phyloP scores from a whole-genome alignment of 2,329 filamentous ascomycete genomes.

The Ophiocordyceps camponoti-rufipedis region DNA sequence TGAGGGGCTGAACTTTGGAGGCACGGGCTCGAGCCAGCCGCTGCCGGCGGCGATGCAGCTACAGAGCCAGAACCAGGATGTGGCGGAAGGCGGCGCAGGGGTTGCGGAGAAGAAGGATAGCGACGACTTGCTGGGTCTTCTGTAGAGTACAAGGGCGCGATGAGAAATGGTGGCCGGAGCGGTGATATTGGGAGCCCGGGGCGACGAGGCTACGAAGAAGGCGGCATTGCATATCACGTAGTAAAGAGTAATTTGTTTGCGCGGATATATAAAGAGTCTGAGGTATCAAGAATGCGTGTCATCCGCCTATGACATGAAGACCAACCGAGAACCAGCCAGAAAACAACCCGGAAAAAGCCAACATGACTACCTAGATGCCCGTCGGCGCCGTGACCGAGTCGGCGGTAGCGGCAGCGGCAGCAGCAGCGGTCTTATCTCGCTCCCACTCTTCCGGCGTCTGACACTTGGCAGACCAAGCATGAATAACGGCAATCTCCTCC shows the following conservation, averaged over 20 bases:
- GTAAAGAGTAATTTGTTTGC: not conserved
- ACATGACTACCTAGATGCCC: not conserved
- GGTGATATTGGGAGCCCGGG: not conserved
- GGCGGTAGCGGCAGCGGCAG: slow-evolving; percentile 24
- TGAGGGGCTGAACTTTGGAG: slow-evolving; percentile 57
- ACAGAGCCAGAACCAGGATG: slow-evolving; percentile 30
- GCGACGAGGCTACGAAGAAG: not conserved
- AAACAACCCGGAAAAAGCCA: not conserved
- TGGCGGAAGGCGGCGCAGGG: slow-evolving; percentile 8
- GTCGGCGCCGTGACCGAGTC: slow-evolving; percentile 13
- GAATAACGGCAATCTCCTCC: slow-evolving; percentile 75
- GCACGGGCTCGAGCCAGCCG: slow-evolving; percentile 30
- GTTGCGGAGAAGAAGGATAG: slow-evolving; percentile 32
- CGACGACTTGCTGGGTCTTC: slow-evolving; percentile 36
- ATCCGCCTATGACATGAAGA: no score
- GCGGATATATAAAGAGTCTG: not conserved
- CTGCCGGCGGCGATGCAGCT: slow-evolving; percentile 57
- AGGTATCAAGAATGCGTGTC: no score
- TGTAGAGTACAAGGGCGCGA: slow-evolving; percentile 12
- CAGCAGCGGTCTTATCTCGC: slow-evolving; percentile 31
- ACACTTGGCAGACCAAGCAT: slow-evolving; percentile 91
- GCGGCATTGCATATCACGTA: not conserved
- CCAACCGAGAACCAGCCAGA: no score
- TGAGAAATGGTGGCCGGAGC: not conserved
- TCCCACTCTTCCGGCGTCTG: slow-evolving; percentile 84